A percentile compares a stretch with the other conserved stretches of the same genome.
Evolutionary conservation across 1,139 yeast genomes (phyloP).

Genomic region (Zygoascus meyerae): DNA sequence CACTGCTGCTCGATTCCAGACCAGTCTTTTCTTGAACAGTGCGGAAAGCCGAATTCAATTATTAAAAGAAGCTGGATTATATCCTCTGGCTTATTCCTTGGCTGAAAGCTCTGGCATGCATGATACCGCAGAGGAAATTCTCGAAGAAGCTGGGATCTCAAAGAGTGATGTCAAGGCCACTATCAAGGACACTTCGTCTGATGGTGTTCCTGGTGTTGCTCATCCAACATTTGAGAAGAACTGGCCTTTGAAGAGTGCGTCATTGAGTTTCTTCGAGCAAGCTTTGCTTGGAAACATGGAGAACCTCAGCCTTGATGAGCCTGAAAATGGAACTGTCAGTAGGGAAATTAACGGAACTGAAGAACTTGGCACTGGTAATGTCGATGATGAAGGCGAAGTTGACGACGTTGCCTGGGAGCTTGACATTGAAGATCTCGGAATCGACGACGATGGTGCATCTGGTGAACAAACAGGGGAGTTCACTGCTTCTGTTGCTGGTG

Average conservation of each 20-base stretch:
- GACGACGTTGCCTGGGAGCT: conserved; percentile 35
- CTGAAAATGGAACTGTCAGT: conserved; percentile 18
- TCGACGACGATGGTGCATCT: conserved; percentile 49
- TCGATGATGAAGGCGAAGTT: conserved; percentile 22
- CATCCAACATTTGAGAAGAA: conserved; percentile 44
- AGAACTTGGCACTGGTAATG: conserved; percentile 15
- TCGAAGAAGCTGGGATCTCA: conserved; percentile 55
- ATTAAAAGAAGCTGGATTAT: conserved; percentile 70
- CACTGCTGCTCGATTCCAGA: conserved; percentile 71
- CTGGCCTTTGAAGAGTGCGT: conserved; percentile 81
- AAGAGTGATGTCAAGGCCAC: conserved; percentile 57
- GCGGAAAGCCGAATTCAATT: conserved; percentile 70
- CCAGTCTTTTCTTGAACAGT: conserved; percentile 72
- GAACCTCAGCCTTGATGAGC: conserved; percentile 49
- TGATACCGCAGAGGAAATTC: conserved; percentile 64
- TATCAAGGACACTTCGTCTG: conserved; percentile 37
- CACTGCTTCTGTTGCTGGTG: conserved; percentile 39
- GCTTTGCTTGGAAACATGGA: conserved; percentile 79
- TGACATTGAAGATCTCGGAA: conserved; percentile 54
- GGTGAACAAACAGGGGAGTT: conserved; percentile 32
- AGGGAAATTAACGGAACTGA: conserved; percentile 18
- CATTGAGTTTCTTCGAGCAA: conserved; percentile 75
- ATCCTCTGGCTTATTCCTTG: conserved; percentile 86
- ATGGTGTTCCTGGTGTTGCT: conserved; percentile 43
- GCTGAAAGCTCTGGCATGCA: conserved; percentile 83